Evolutionary conservation across 2,329 filamentous ascomycete species (phyloP).

Genomic region (Fusarium haematococcum): DNA sequence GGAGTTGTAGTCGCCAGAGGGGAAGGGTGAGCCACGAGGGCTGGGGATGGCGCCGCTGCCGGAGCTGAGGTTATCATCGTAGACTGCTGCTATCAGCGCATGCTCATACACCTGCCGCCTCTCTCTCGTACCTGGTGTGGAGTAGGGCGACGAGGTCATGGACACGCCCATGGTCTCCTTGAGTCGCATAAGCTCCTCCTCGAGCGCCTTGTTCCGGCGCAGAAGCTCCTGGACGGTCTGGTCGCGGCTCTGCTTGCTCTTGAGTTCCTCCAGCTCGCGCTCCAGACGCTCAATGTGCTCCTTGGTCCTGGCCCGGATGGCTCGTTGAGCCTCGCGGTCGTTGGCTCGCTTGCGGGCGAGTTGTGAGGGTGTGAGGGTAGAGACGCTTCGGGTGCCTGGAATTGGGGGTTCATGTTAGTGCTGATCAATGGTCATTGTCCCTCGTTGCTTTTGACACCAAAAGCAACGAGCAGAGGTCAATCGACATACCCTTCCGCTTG

Average conservation of each 20-base stretch:
- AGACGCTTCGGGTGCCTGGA: slow-evolving; percentile 78
- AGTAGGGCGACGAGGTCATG: slow-evolving; percentile 55
- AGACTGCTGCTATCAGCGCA: slow-evolving; percentile 47
- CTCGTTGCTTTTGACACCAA: neutral
- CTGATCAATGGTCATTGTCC: neutral
- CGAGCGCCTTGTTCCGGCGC: slow-evolving; percentile 64
- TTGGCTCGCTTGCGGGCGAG: slow-evolving; percentile 91
- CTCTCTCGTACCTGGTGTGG: slow-evolving; percentile 51
- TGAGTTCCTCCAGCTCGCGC: slow-evolving; percentile 78
- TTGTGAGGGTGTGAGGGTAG: slow-evolving; percentile 88
- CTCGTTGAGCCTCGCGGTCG: slow-evolving; percentile 89
- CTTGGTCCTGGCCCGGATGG: slow-evolving; percentile 88
- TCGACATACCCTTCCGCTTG: slow-evolving; percentile 60
- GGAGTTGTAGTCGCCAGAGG: slow-evolving; percentile 57
- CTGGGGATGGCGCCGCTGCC: slow-evolving; percentile 56
- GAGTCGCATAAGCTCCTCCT: slow-evolving; percentile 63
- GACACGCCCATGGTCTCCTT: slow-evolving; percentile 59
- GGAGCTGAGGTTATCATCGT: slow-evolving; percentile 56
- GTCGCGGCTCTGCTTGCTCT: slow-evolving; percentile 61
- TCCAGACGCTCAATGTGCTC: slow-evolving; percentile 86
- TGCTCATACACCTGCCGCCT: neutral
- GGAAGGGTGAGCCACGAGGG: slow-evolving; percentile 60
- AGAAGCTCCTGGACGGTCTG: slow-evolving; percentile 64
- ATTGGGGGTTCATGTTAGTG: slow-evolving; percentile 16
- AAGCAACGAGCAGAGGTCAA: slow-evolving; percentile 6